These are phyloP conservation scores for Tieghemostelium lacteum DNA, from an alignment of 78 protist species.

Conservation along the genomic window DNA sequence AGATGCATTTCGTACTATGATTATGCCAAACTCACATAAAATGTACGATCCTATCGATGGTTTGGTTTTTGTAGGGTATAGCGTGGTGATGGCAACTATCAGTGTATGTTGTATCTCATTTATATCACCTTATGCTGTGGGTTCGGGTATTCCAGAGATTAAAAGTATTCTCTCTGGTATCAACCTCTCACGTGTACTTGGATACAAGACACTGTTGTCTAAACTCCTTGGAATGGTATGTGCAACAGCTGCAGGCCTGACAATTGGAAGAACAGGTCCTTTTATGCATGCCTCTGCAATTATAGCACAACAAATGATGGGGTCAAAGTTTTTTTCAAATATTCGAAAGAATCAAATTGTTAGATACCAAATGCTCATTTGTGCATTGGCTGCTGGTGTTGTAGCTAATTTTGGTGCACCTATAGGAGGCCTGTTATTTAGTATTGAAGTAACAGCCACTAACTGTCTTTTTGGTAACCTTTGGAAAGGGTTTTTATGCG, in stretches of 20 bases:
- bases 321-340: not conserved
- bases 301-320: constrained; percentile 46
- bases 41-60: constrained; percentile 9
- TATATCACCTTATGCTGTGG: constrained; percentile 78
- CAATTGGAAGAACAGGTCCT: constrained; percentile 96
- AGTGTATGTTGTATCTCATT: constrained; percentile 43
- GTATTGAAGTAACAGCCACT: constrained; percentile 91
- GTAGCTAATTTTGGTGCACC: constrained; percentile 95
- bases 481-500: constrained; percentile 82
- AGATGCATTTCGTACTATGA: not conserved
- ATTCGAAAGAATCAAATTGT: constrained; percentile 61
- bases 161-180: constrained; percentile 89
- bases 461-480: constrained; percentile 80
- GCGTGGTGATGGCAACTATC: constrained; percentile 14
- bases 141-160: constrained; percentile 94
- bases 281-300: constrained; percentile 88
- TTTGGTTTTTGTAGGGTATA: constrained; percentile 32
- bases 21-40: not conserved
- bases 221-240: constrained; percentile 77
- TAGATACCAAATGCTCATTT: constrained; percentile 63
- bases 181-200: constrained; percentile 51
- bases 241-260: constrained; percentile 86
- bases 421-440: constrained; percentile 93
- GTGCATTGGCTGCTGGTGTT: constrained; percentile 91
- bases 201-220: constrained; percentile 61